Evolutionary conservation across 257 asterid species (phyloP), one percentile per base, ranked within the genome.

Genomic region (Solanum sejunctum): DNA sequence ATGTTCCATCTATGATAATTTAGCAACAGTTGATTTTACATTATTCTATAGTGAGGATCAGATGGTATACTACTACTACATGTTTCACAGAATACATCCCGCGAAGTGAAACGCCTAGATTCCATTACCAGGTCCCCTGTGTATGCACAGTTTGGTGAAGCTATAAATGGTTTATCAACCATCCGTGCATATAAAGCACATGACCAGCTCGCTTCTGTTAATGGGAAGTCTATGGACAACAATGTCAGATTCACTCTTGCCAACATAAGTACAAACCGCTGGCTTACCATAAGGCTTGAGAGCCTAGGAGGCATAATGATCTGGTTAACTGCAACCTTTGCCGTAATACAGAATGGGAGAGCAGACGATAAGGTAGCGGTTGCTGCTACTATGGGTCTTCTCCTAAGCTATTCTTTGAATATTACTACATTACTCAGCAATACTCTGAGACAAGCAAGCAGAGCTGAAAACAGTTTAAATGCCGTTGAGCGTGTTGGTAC

Each of bases 81-180:
- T 49, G 57, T 64, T 83, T 85, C 81, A 67, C 96, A 94, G 98
- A 93, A 95, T 91, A 94, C 98, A 64, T 90, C 98, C 54, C 91
- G 97, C 66, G 98, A 94, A 92, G 97, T 93, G 69, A 94, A 93
- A 83, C 97, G 98, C 26, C 89, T 94, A 60, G 95, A 94, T 86
- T 91, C 98, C 75, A 92, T 94, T 87, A 92, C 98, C 26, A 90
- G 95, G 73, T 94, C 98, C 78, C 98, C 98, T 3, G 94, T 94
- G 56, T 94, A 94, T 86, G 98, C 98, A 23, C 97, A 94, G 88
- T 94, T 94, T 82, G 97, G 97, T 81, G 98, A 94, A 91, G 97
- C 98, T 21, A 67, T 94, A 58, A 92, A 92, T 69, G 98, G 98
- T 55, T 71, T 94, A 57, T 92, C 98, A 10, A 87, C 97, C 54